A percentile compares a stretch with the other conserved stretches of the same genome.
These are phyloP conservation scores for Gnomoniopsis sp. DNA, from an alignment of 2,329 filamentous ascomycete species.

Conservation along the genomic window DNA sequence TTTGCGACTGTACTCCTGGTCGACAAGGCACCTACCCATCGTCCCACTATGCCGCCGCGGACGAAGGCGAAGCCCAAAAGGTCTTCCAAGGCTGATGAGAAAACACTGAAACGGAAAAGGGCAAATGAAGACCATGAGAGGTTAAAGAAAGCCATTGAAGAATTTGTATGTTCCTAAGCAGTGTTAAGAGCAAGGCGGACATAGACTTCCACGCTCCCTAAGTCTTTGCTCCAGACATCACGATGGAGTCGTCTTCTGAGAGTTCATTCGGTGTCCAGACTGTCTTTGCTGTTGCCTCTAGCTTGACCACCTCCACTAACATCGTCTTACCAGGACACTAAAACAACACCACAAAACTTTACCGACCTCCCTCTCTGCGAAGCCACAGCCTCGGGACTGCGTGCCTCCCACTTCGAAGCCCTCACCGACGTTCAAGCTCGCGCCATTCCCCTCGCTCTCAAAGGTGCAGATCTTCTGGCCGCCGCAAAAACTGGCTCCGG, in stretches of 20 bases:
- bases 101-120: constrained; percentile 23
- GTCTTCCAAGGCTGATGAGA: constrained; percentile 18
- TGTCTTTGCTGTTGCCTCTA: no score
- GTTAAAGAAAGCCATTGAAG: constrained; percentile 51
- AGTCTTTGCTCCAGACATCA: no score
- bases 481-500: constrained; percentile 94
- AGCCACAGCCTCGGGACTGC: constrained; percentile 73
- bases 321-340: constrained; percentile 49
- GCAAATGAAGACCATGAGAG: constrained; percentile 22
- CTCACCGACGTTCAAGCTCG: constrained; percentile 89
- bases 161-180: constrained; percentile 44
- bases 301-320: neutral
- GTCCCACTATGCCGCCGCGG: constrained; percentile 7
- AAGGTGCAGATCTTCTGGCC: constrained; percentile 83
- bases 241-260: no score
- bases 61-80: constrained; percentile 9
- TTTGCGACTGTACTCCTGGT: neutral
- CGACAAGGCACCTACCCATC: neutral
- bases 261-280: no score
- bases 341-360: constrained; percentile 65
- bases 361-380: constrained; percentile 81
- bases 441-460: constrained; percentile 83
- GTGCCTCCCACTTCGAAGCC: constrained; percentile 82
- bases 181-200: no score
- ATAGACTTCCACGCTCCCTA: no score